Percentiles rank a stretch among this genome's conserved stretches.
Evolutionary conservation across 1,284 basidiomycete species (phyloP).

Genomic region (Porodaedalea pini): DNA sequence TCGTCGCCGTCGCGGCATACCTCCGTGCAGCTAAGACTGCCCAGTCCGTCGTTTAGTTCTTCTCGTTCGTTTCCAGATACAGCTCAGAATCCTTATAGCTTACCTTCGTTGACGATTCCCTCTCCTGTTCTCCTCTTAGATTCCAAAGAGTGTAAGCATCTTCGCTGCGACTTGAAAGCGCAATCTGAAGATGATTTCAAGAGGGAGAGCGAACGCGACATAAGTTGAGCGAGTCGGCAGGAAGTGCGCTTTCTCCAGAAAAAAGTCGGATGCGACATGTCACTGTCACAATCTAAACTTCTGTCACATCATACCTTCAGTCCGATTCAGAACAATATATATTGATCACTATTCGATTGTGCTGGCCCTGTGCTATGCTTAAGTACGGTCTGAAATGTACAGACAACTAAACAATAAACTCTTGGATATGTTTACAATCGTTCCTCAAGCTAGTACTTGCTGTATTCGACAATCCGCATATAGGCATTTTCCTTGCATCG

Average conservation of each 20-base stretch:
- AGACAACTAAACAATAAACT: no score
- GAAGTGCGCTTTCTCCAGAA: background rate
- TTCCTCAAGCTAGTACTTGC: no score
- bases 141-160: background rate
- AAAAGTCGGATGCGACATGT: constrained; percentile 12
- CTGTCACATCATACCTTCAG: background rate
- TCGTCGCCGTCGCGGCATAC: constrained; percentile 11
- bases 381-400: no score
- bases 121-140: background rate
- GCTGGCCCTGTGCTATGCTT: no score
- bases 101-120: background rate
- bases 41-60: constrained; percentile 1
- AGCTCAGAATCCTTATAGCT: background rate
- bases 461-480: no score
- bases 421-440: no score
- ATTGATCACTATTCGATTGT: no score
- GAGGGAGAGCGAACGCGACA: constrained; percentile 14
- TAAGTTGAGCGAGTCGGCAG: constrained; percentile 5
- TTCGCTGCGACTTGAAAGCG: constrained; percentile 3
- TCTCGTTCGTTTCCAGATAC: background rate
- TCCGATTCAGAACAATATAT: background rate
- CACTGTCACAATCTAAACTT: background rate
- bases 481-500: no score
- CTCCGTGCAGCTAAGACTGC: constrained; percentile 4
- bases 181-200: constrained; percentile 12